These are phyloP conservation scores for Lentinula sp. DNA, from an alignment of 768 basidiomycete genomes.

Conservation along the genomic window DNA sequence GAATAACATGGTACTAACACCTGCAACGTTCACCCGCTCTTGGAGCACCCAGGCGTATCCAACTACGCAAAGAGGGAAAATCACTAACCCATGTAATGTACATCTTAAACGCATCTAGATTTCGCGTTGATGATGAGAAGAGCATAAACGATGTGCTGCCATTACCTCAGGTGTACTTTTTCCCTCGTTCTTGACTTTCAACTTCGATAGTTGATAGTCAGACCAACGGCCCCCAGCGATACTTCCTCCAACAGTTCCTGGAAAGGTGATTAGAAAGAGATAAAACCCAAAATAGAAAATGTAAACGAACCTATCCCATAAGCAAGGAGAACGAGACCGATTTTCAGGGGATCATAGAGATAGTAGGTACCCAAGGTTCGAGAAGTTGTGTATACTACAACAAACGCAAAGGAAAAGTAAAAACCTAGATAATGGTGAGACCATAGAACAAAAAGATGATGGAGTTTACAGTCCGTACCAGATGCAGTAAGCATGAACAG, in stretches of 20 bases:
- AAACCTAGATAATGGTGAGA: background rate
- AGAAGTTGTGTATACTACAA: conserved; percentile 68
- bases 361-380: conserved; percentile 63
- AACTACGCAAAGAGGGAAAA: conserved; percentile 56
- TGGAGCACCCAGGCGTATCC: conserved; percentile 75
- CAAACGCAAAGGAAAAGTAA: conserved; percentile 17
- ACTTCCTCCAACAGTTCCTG: conserved; percentile 47
- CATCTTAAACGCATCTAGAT: conserved; percentile 67
- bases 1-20: conserved; percentile 68
- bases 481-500: conserved; percentile 58
- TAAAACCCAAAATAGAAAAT: background rate
- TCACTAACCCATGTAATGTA: conserved; percentile 47
- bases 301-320: conserved; percentile 56
- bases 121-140: background rate
- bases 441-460: background rate
- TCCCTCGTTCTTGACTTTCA: conserved; percentile 41
- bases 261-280: background rate
- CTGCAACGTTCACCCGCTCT: conserved; percentile 57
- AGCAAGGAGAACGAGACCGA: conserved; percentile 72
- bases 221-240: conserved; percentile 55
- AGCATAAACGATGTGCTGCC: background rate
- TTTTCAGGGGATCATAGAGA: conserved; percentile 58
- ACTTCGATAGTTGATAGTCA: conserved; percentile 37
- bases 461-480: background rate
- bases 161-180: conserved; percentile 57